Percentiles rank a stretch among this genome's conserved stretches.
phyloP scores from a whole-genome alignment of 768 basidiomycete species.

The Suillus americanus region DNA sequence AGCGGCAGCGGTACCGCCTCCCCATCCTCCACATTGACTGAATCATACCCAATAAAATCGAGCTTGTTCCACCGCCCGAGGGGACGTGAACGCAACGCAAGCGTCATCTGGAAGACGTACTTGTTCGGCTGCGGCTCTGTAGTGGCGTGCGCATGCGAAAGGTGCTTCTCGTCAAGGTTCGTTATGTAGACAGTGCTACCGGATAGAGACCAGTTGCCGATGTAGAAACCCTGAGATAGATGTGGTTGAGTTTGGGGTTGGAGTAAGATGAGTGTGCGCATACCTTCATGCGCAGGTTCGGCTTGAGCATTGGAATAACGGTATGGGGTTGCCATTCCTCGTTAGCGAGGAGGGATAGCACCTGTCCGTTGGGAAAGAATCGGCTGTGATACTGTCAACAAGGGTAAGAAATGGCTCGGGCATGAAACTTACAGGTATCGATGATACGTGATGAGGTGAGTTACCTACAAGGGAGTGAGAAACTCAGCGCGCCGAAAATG shows the following conservation, averaged over 20 bases:
- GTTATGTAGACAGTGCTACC: constrained; percentile 60
- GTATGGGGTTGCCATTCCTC: constrained; percentile 71
- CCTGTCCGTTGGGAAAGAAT: constrained; percentile 84
- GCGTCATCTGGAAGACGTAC: constrained; percentile 74
- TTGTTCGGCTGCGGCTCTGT: constrained; percentile 31
- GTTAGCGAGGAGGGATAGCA: constrained; percentile 81
- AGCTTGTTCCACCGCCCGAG: constrained; percentile 81
- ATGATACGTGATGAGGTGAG: constrained; percentile 88
- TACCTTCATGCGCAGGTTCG: constrained; percentile 78
- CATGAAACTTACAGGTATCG: constrained; percentile 72
- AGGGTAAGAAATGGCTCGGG: background rate
- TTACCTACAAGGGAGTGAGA: constrained; percentile 48
- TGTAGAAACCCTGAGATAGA: constrained; percentile 58
- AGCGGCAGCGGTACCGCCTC: constrained; percentile 68
- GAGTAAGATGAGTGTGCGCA: background rate
- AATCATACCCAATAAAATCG: constrained; percentile 70
- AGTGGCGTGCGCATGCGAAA: constrained; percentile 10
- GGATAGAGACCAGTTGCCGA: constrained; percentile 72
- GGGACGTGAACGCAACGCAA: constrained; percentile 71
- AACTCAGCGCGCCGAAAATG: constrained; percentile 5
- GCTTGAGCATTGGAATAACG: constrained; percentile 75
- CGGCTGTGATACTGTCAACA: constrained; percentile 47
- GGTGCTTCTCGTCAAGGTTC: constrained; percentile 56
- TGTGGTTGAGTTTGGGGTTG: constrained; percentile 5
- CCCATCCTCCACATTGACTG: constrained; percentile 73